Evolutionary conservation across 495 filamentous ascomycete genomes (phyloP), one percentile per base, ranked within the genome.

Genomic region (Daldinia caldariorum): DNA sequence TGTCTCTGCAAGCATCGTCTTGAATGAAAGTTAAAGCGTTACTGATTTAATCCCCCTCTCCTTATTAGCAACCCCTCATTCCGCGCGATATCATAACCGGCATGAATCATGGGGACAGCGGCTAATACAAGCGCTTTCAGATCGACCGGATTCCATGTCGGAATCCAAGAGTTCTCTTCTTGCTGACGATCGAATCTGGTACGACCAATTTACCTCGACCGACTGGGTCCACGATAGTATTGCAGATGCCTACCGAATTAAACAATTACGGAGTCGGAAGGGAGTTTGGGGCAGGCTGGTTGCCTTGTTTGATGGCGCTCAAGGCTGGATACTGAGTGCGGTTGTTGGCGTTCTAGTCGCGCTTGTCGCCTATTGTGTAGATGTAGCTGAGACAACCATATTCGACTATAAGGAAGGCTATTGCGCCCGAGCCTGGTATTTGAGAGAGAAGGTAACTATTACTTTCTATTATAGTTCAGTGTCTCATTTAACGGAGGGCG

Each of bases 211-310:
- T 79, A 97, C 94, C 6, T 97, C 92, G 9, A 98, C 94, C 71
- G 95, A 99, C 78, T 98, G 94, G 95, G 95, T 99, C 7, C 94
- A 97, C 75, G 95, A 99, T 73, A 95, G 92, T 77, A 97, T 98
- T 68, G 94, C 94, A 73, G 95, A 99, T 79, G 92, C 93, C 47
- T 91, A 90, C 59, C 90, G 95, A 49, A 88, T 96, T 39, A 96
- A 94, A 70, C 89, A 89, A 53, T 84, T 98, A 31, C 87, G 93
- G 49, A 88, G 84, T 67, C 85, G 94, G 6, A 97, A 92, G 79
- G 95, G 94, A 77, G 83, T 96, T 51, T 89, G 91, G 63, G 95
- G 94, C 6, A 89, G 92, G 43, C 71, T 97, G 22, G 79, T 88
- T 39, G 87, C 91, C 2, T 86, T 89, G 80, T 91, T 96, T 59